A percentile compares a stretch with the other conserved stretches of the same genome.
Evolutionary conservation across 371 early-diverging fungal genomes (phyloP).

Genomic region (Dentiscutata heterogama): DNA sequence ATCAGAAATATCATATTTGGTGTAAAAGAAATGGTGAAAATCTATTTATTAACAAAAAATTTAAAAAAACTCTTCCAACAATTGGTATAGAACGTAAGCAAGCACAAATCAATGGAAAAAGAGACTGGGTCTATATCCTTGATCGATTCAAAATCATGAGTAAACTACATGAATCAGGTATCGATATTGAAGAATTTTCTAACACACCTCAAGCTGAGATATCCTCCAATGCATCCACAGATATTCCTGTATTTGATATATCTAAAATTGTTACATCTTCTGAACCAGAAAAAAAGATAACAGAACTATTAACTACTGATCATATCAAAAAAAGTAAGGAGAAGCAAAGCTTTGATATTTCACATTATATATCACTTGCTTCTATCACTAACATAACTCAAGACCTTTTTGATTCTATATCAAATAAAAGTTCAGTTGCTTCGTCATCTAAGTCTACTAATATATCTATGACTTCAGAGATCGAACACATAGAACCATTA

Average conservation of each 20-base stretch:
- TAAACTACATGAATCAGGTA: slow-evolving; percentile 12
- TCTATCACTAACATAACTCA: background rate
- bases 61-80: too few relatives aligned
- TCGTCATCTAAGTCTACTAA: background rate
- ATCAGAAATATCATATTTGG: slow-evolving; percentile 5
- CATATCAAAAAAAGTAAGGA: slow-evolving; percentile 12
- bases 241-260: background rate
- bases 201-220: background rate
- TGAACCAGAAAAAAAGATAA: background rate
- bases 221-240: background rate
- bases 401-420: slow-evolving; percentile 12
- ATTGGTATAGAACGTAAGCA: too few relatives aligned
- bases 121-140: slow-evolving; percentile 23
- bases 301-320: background rate
- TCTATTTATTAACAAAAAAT: too few relatives aligned
- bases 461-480: slow-evolving; percentile 2
- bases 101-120: background rate
- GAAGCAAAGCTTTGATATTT: too few relatives aligned
- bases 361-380: background rate
- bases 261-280: slow-evolving; percentile 2
- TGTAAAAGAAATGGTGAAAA: slow-evolving; percentile 23
- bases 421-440: too few relatives aligned
- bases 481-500: background rate
- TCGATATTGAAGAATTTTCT: slow-evolving; percentile 24
- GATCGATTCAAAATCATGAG: slow-evolving; percentile 7